Base-by-base conservation (phyloP, 208 protist species). In the Strigomonas culicis region DNA sequence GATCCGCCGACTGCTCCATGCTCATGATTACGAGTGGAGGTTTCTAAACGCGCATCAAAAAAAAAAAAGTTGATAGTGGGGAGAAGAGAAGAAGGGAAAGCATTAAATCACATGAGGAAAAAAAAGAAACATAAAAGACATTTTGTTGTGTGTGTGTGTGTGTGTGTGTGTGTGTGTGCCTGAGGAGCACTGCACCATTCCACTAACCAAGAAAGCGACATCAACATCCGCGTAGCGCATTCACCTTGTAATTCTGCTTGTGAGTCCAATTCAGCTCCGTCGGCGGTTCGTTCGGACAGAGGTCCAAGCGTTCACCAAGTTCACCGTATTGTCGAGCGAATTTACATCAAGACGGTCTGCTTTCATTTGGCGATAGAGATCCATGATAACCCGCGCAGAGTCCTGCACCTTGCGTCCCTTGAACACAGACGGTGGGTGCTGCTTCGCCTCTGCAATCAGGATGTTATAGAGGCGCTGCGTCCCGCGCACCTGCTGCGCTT, bases 291-390 rank as follows among this genome's bases (percentile, higher is more conserved):
- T 57, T 0, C 80, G 75, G 0, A 84, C 75, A 17, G 65, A 59
- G 44, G 77, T 86, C 89, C 89, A 95, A 0, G 89, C 85, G 36
- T 91, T 91, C 13, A 95, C 68, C 19, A 95, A 47, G 59, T 59
- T 88, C 7, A 88, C 43, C 0, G 78, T 88, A 41, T 56, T 74
- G 7, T 66, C 66, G 7, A 92, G 59, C 7, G 81, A 79, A 7
- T 51, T 71, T 0, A 92, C 73, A 43, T 94, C 83, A 3, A 83
- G 53, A n/a, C 77, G 66, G 52, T 77, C 53, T 4, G 60, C 47
- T 3, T 72, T 75, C 68, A 92, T 84, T 15, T 94, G 77, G 0
- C 76, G 58, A 57, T 89, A 92, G 3, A 94, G 57, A 2, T 79
- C 65, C 27, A 94, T 43, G 1, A 87, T 68, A 24, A 91, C 64